Evolutionary conservation across 139 green algal species (phyloP), one percentile per base, ranked within the genome.

Genomic region (Tetradesmus obliquus): DNA sequence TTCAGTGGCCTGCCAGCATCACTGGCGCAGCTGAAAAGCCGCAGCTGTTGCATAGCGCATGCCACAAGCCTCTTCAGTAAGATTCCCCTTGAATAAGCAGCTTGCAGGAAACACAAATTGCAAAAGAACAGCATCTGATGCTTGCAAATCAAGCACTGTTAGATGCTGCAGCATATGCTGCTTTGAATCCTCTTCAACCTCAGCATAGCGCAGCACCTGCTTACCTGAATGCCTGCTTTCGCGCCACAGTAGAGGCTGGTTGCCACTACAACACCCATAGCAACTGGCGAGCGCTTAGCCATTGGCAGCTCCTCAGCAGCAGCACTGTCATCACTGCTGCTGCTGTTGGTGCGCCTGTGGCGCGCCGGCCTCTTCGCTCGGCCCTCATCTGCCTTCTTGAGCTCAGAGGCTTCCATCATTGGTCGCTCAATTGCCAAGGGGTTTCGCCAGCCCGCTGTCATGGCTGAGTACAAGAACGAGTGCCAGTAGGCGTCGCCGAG

Each of bases 161-260:
- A 55, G 51, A 66, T 90, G 86, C 86, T 83, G n/a, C 79, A 71
- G 71, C n/a, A 88, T 88, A 88, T 88, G 45, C 84, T 62, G 15
- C 57, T 88, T 32, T 88, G 15, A 88, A 45, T 66, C n/a, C 10
- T 24, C 55, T 58, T 5, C 13, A 76, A 19, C 66, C 66, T 20
- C 3, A 76, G 66, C 15, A 53, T 82, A 82, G 74, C 74, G 45
- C 32, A 32, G 7, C 69, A 90, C 17, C 17, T 13, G 19, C 15
- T 32, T 69, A 90, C 87, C 87, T 91, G 87, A 60, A 91, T 91
- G n/a, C 72, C 72, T 76, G 72, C 87, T 20, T 91, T 91, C 2
- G 79, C 72, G 22, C 87, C 87, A 76, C 74, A 91, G 87, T 91
- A 91, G 22, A 91, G n/a, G 24, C 87, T 91, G 12, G 74, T 84